phyloP scores from a whole-genome alignment of 176 grass and related monocot species.

The Paspalum vaginatum region DNA sequence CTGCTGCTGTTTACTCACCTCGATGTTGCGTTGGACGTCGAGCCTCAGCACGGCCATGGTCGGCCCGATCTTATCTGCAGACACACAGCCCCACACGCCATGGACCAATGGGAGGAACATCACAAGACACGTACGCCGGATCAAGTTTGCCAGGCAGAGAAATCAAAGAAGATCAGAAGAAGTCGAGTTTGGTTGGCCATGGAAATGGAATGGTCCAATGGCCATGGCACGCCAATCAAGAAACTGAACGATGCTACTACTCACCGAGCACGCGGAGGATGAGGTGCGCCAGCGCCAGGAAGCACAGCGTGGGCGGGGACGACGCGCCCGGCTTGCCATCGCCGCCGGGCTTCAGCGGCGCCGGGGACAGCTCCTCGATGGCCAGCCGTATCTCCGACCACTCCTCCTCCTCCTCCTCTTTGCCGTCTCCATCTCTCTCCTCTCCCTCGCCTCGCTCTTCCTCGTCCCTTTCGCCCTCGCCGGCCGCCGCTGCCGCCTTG shows the following conservation, averaged over 20 bases:
- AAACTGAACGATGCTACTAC: background rate
- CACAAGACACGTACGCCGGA: too few relatives aligned
- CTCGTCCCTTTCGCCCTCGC: constrained; percentile 5
- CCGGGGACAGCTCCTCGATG: constrained; percentile 68
- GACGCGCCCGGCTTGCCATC: constrained; percentile 19
- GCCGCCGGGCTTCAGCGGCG: constrained; percentile 6
- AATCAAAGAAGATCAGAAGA: background rate
- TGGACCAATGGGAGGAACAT: background rate
- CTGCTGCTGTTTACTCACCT: constrained; percentile 49
- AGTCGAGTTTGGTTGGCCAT: background rate
- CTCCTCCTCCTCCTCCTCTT: constrained; percentile 19
- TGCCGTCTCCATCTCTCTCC: background rate
- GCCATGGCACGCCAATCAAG: background rate
- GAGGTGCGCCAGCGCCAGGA: constrained; percentile 64
- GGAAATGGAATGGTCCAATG: background rate
- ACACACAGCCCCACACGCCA: background rate
- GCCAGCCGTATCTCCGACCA: constrained; percentile 71
- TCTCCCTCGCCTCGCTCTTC: background rate
- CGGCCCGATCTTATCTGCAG: constrained; percentile 94
- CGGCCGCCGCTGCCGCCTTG: background rate
- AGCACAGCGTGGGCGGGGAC: constrained; percentile 54
- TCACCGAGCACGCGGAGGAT: constrained; percentile 70
- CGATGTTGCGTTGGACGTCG: constrained; percentile 86
- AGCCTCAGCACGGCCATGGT: constrained; percentile 87
- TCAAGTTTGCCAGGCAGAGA: too few relatives aligned